Percentiles rank a stretch among this genome's conserved stretches.
Conservation (phyloP, 257 asterid genomes). For the Solanum bulbocastanum region DNA sequence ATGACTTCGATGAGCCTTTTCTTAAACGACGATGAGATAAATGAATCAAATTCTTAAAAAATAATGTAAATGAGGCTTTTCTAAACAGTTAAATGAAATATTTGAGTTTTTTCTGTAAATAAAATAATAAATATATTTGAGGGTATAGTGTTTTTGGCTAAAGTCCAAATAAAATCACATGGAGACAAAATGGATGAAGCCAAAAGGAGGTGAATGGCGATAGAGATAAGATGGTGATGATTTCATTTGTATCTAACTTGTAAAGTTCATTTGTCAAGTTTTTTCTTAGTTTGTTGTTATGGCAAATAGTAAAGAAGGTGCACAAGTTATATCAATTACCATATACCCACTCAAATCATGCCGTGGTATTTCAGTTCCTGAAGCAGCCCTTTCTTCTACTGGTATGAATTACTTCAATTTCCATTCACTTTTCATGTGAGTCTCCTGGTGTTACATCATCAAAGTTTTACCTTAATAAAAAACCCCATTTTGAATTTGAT, state of each 20-base stretch:
- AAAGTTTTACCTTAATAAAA: not conserved
- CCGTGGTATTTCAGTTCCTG: conserved; percentile 48
- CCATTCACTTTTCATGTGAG: not conserved
- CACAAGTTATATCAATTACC: conserved; percentile 30
- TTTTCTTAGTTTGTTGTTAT: not conserved
- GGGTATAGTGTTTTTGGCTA: not conserved
- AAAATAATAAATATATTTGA: too few species aligned
- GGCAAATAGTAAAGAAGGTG: not conserved
- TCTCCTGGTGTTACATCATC: not conserved
- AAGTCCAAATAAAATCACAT: not conserved
- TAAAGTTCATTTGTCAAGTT: not conserved
- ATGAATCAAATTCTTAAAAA: too few species aligned
- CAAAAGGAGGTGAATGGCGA: not conserved
- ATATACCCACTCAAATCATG: conserved; percentile 61
- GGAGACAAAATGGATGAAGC: not conserved
- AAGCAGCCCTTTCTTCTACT: conserved; percentile 38
- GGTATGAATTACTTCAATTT: conserved; percentile 10
- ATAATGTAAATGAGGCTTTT: too few species aligned
- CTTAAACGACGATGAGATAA: not conserved
- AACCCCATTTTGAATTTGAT: not conserved
- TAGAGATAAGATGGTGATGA: not conserved
- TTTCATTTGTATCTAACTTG: not conserved
- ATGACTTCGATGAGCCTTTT: not conserved
- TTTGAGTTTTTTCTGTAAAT: not conserved
- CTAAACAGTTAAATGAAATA: not conserved